Base-by-base conservation (phyloP, 345 rosid species). In the Gossypium thurberi region DNA sequence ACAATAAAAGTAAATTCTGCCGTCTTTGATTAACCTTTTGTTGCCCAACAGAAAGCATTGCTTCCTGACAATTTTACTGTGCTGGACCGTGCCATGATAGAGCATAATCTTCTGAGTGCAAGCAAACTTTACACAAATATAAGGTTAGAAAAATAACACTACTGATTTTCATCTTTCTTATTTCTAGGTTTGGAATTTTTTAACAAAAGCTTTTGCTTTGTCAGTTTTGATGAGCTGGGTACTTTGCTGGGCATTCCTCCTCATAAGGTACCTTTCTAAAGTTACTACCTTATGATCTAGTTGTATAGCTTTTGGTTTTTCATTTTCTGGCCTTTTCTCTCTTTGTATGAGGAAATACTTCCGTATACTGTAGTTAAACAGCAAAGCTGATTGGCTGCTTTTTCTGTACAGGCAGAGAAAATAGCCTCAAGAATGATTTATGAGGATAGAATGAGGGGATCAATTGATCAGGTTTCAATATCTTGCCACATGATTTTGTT, bases 51-150 rank as follows among this genome's bases (percentile, higher is more conserved):
- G 98, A 91, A 95, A 91, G 99, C 98, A 15, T 80, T 80, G 50
- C 81, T 95, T 77, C 97, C 99, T 8, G 97, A 95, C 82, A 95
- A 90, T 78, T 92, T 94, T 74, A 95, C 98, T 2, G 98, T 92
- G 72, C 86, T 95, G 77, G 99, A 91, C 74, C 96, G 98, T 50
- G 97, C 99, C 68, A 92, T 92, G 98, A 95, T 95, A 81, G 98
- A 95, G 87, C 99, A 95, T 81, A 92, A 92, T 78, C 97, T 95
- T 78, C 84, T 88, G 62, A 95, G 99, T 83, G 99, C 98, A 40
- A 92, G 98, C 85, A 95, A 95, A 76, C 94, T 92, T 33, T 95
- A 95, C 86, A 92, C 93, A 73, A 95, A 95, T 77, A 95, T 95
- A 82, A 88, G 98, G 98, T 90, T 69, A 3, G 83, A 53, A 46